phyloP scores from a whole-genome alignment of 495 filamentous ascomycete genomes.

The Daldinia caldariorum region DNA sequence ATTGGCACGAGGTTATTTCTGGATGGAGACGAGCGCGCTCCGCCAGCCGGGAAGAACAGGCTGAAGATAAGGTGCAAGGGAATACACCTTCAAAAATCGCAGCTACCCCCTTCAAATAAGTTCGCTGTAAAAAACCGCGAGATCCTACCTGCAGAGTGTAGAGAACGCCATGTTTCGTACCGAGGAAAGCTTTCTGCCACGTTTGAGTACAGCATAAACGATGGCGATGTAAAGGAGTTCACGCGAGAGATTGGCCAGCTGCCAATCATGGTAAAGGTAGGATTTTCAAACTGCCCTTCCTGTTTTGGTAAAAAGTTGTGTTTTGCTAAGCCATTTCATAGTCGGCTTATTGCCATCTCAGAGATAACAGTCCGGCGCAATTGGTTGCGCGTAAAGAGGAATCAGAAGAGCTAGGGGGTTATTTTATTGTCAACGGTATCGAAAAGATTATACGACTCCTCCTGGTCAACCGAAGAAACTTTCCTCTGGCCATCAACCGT shows the following conservation, averaged over 20 bases:
- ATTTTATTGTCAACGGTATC: constrained; percentile 94
- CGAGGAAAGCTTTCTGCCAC: constrained; percentile 83
- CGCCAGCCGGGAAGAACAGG: constrained; percentile 69
- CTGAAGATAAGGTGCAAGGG: constrained; percentile 78
- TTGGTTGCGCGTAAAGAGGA: constrained; percentile 90
- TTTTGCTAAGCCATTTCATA: constrained; percentile 46
- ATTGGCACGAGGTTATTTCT: constrained; percentile 90
- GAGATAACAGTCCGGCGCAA: constrained; percentile 80
- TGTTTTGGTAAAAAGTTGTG: not conserved
- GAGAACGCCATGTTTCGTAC: constrained; percentile 93
- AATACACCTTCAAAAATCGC: constrained; percentile 79
- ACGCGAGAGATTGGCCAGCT: constrained; percentile 86
- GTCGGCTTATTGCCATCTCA: constrained; percentile 90
- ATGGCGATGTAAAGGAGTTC: constrained; percentile 81
- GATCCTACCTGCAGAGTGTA: constrained; percentile 90
- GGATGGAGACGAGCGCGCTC: constrained; percentile 72
- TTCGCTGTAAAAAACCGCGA: constrained; percentile 77
- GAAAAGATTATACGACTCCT: constrained; percentile 96
- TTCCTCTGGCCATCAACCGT: constrained; percentile 91
- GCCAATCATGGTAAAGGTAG: constrained; percentile 90
- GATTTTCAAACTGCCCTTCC: constrained; percentile 12
- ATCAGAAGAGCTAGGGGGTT: constrained; percentile 90
- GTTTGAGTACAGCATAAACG: constrained; percentile 84
- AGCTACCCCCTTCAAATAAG: constrained; percentile 81
- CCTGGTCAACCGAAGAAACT: constrained; percentile 87